A percentile compares a stretch with the other conserved stretches of the same genome.
phyloP scores from a whole-genome alignment of 176 grass and related monocot genomes.

The Coix lacrymajobi region DNA sequence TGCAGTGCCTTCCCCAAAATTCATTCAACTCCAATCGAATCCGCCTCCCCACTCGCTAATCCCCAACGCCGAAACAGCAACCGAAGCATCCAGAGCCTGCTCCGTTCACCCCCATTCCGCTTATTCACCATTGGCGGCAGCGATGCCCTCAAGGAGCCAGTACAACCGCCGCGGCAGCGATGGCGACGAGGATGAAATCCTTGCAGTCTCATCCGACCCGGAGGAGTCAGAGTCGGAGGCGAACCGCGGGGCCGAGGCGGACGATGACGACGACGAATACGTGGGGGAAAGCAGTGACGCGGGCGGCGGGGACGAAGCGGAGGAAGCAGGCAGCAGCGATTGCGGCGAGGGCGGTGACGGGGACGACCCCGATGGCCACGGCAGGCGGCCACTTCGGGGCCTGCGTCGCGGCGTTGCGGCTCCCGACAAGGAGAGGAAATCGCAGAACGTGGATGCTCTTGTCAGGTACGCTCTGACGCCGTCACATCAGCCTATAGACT shows the following conservation, averaged over 20 bases:
- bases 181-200: slow-evolving; percentile 28
- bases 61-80: slow-evolving; percentile 5
- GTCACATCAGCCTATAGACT: not conserved
- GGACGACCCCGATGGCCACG: not conserved
- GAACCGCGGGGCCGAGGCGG: slow-evolving; percentile 23
- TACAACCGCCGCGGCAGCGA: not conserved
- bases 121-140: not conserved
- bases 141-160: slow-evolving; percentile 43
- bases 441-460: slow-evolving; percentile 75
- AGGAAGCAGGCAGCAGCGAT: slow-evolving; percentile 29
- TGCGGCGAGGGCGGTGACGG: slow-evolving; percentile 26
- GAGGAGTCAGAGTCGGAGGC: slow-evolving; percentile 31
- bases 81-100: not conserved
- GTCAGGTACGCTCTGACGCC: slow-evolving; percentile 48
- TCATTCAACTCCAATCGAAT: not conserved
- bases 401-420: not conserved
- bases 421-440: slow-evolving; percentile 65
- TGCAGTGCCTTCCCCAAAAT: slow-evolving; percentile 19
- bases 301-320: slow-evolving; percentile 11
- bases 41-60: not conserved
- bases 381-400: slow-evolving; percentile 8
- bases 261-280: slow-evolving; percentile 52
- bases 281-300: slow-evolving; percentile 36
- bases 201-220: slow-evolving; percentile 39
- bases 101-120: slow-evolving; percentile 13